Base-by-base conservation (phyloP, 768 basidiomycete species). In the Pulveroboletus sp. region DNA sequence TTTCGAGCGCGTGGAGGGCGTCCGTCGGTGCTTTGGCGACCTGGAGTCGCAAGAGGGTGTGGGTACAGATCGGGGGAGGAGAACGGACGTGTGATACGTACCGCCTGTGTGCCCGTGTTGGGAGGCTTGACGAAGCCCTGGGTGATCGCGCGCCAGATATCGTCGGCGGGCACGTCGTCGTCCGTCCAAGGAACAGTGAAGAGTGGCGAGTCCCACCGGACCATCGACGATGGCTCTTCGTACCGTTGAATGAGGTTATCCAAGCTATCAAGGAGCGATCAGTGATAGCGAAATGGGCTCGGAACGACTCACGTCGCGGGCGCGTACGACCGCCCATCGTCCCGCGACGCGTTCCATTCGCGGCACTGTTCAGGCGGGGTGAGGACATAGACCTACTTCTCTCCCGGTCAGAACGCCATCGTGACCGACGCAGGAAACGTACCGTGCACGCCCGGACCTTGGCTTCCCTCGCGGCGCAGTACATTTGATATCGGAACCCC, bases 191-290 rank as follows among this genome's bases (percentile, higher is more conserved):
- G 70, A 1, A 96, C 71, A 2, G 89, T 92, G 65, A 96, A 89
- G 35, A 98, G 77, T 0, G 96, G 95, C 0, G 95, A 89, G 67
- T 99, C 95, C 95, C 95, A 99, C 42, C 95, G 82, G n/a, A 90
- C 94, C 87, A 94, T 94, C 5, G 93, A 94, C 0, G 91, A 93
- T 0, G 96, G 96, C 60, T 98, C 96, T 71, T 99, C 96, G 59
- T 84, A 98, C 43, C 95, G 78, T 61, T 85, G 74, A 30, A 98
- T 68, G 4, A 99, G 79, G 64, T 52, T 57, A 16, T 60, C 47
- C 47, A 49, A 31, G 8, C 51, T 55, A 27, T 13, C 16, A 42
- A 14, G 2, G 19, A 2, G 5, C 27, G 27, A 5, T 41, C 29
- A 19, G 5, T 19, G 14, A 19, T 13, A 13, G 19, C 13, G 13